Conservation (phyloP, 1,139 yeast species). For the Diutina scorzettiae region DNA sequence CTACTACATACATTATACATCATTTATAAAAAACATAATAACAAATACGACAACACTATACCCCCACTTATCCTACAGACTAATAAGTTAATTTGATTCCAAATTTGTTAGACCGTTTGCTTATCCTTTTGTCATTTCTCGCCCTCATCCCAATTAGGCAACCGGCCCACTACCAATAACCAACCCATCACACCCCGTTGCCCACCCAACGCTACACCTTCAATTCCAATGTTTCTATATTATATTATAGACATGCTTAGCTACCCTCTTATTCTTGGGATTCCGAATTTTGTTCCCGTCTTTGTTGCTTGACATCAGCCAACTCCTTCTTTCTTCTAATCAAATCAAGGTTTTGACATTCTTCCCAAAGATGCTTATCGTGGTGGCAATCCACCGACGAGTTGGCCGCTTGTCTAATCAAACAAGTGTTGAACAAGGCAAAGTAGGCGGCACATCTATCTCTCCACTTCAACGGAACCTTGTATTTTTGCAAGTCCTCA, state of each 20-base stretch:
- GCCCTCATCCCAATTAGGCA: background rate
- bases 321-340: slow-evolving; percentile 71
- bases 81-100: no score
- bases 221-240: background rate
- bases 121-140: no score
- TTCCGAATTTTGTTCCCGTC: slow-evolving; percentile 14
- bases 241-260: background rate
- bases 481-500: slow-evolving; percentile 74
- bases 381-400: slow-evolving; percentile 51
- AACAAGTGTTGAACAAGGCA: slow-evolving; percentile 42
- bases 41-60: no score
- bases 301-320: slow-evolving; percentile 39
- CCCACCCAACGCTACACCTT: background rate
- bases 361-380: slow-evolving; percentile 78
- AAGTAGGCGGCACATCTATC: slow-evolving; percentile 78
- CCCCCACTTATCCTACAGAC: no score
- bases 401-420: slow-evolving; percentile 36
- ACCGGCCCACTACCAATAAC: background rate
- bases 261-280: background rate
- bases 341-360: slow-evolving; percentile 76
- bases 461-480: slow-evolving; percentile 72
- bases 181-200: background rate
- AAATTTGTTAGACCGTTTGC: no score
- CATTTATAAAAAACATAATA: no score
- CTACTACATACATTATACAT: no score